Base-by-base conservation (phyloP, 1,139 yeast genomes). In the Taphrina flavorubra region DNA sequence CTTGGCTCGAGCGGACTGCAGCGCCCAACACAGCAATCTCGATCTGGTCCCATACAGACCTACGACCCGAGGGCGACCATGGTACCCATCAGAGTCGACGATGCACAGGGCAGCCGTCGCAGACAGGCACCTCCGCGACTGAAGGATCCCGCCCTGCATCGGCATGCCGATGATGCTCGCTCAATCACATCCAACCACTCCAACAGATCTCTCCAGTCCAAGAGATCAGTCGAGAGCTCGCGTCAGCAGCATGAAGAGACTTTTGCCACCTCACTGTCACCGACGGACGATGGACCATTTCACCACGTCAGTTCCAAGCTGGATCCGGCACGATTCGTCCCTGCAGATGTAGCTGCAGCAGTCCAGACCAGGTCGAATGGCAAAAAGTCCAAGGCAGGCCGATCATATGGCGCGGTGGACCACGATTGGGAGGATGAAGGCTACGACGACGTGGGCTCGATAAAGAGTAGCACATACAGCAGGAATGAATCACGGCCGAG, bases 21-120 rank as follows among this genome's bases (percentile, higher is more conserved):
- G 16, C 18, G 51, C 34, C 59, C 51, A 25, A 5, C 31, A 5
- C 62, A 42, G 20, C 51, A 58, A 18, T 16, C 42, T 11, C 36
- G 66, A 7, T 34, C 44, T 4, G 66, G 66, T 7, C 66, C 66
- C 13, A 56, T 62, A 11, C 66, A 62, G 11, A 51, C 59, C 16
- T 56, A 56, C n/a, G 66, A 62, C 34, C 66, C 66, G 34, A 39
- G 66, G n/a, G 58, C 58, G 42, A 62, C 66, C 34, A 44, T 62
- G 20, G 51, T 62, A 36, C 66, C 66, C 18, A 42, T 62, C 14
- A 40, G 44, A 49, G 34, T 51, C 25, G 59, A 53, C 53, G 37
- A 53, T 14, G 46, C 42, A 5, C 31, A 40, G 10, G 11, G 36
- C 10, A 18, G 37, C 20, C 20, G 53, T 7, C 34, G 36, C 8